phyloP scores from a whole-genome alignment of 495 filamentous ascomycete genomes.

The Oleoguttula mirabilis region DNA sequence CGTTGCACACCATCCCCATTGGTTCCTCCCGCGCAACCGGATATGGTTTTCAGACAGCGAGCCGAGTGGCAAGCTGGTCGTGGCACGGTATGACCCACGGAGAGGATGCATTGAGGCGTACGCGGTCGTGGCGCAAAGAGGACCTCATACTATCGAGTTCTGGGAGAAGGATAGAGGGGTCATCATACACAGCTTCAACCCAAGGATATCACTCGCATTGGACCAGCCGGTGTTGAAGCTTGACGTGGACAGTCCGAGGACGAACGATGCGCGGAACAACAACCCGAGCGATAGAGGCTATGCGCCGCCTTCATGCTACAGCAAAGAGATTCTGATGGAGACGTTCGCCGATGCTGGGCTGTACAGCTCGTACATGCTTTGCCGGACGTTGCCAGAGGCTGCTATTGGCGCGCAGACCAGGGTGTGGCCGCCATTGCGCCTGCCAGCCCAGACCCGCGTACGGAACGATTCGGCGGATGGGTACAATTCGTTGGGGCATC shows the following conservation, averaged over 20 bases:
- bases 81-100: slow-evolving; percentile 59
- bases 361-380: slow-evolving; percentile 36
- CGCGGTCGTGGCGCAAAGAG: slow-evolving; percentile 54
- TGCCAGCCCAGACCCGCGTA: slow-evolving; percentile 51
- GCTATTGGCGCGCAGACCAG: slow-evolving; percentile 30
- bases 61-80: slow-evolving; percentile 55
- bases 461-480: slow-evolving; percentile 31
- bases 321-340: slow-evolving; percentile 40
- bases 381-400: slow-evolving; percentile 33
- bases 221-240: slow-evolving; percentile 56
- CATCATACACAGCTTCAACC: slow-evolving; percentile 62
- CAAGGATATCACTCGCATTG: slow-evolving; percentile 53
- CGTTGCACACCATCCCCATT: slow-evolving; percentile 60
- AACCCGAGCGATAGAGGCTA: slow-evolving; percentile 10
- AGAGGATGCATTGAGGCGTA: slow-evolving; percentile 70
- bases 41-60: slow-evolving; percentile 74
- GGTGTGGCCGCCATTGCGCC: slow-evolving; percentile 63
- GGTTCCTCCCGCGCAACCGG: slow-evolving; percentile 70
- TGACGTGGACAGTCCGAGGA: slow-evolving; percentile 25
- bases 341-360: slow-evolving; percentile 37
- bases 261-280: slow-evolving; percentile 7
- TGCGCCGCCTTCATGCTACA: slow-evolving; percentile 11
- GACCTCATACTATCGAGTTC: slow-evolving; percentile 36
- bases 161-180: slow-evolving; percentile 60
- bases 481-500: slow-evolving; percentile 33